Evolutionary conservation across 176 grass and related monocot genomes (phyloP).

Genomic region (Thalia dealbata): DNA sequence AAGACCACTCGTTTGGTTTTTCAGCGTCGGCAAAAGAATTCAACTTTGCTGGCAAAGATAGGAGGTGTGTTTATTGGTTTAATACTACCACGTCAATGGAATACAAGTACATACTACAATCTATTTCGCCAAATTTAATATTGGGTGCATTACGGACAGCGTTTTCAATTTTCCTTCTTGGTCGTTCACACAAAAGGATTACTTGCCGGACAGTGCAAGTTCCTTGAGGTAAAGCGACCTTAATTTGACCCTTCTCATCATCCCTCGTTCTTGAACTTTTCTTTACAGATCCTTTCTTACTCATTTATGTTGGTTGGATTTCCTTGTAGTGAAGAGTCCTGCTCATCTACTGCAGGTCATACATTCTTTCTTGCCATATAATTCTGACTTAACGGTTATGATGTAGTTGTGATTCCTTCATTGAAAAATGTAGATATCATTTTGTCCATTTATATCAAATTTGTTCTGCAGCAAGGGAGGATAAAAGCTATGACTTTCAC

Average conservation of each 20-base stretch:
- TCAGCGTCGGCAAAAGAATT: background rate
- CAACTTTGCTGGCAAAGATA: background rate
- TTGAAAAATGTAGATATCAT: background rate
- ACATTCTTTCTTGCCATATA: background rate
- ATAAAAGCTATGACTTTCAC: background rate
- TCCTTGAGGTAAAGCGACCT: background rate
- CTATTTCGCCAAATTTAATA: background rate
- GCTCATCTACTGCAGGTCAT: constrained; percentile 17
- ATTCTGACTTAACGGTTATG: background rate
- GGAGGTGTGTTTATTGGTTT: background rate
- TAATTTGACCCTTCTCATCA: background rate
- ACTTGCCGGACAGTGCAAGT: background rate
- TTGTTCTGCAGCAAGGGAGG: background rate
- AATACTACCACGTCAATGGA: background rate
- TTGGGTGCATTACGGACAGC: background rate
- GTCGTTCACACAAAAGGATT: constrained; percentile 2
- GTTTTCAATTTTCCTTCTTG: background rate
- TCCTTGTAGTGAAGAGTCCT: constrained; percentile 2
- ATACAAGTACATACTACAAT: background rate
- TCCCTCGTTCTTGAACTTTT: background rate
- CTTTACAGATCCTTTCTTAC: background rate
- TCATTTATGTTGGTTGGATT: background rate
- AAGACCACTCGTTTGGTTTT: background rate
- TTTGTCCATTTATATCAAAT: background rate
- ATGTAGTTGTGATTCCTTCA: background rate